Evolutionary conservation across 164 flowering plant genomes (phyloP).

Genomic region (Berberis thunbergii): DNA sequence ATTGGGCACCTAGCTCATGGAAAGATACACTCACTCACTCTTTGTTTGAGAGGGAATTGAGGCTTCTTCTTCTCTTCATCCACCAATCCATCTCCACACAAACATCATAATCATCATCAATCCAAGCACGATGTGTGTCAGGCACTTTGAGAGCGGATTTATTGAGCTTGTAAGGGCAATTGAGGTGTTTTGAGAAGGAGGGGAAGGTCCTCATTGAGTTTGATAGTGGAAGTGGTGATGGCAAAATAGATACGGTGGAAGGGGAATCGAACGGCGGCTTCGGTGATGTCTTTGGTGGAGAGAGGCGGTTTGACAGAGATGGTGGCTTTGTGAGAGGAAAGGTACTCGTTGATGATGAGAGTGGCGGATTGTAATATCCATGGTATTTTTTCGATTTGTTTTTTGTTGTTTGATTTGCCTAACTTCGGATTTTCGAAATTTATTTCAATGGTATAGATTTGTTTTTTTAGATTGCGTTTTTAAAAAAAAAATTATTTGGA

Average conservation of each 20-base stretch:
- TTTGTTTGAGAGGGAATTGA: no score
- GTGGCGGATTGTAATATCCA: slow-evolving; percentile 23
- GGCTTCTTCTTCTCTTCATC: no score
- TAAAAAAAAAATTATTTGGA: no score
- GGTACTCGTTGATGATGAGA: slow-evolving; percentile 54
- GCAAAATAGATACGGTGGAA: slow-evolving; percentile 35
- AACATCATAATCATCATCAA: slow-evolving; percentile 5
- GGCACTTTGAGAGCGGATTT: slow-evolving; percentile 66
- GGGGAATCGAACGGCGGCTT: slow-evolving; percentile 39
- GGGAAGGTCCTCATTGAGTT: slow-evolving; percentile 63
- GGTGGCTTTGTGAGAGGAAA: slow-evolving; percentile 36
- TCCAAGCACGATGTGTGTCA: slow-evolving; percentile 77
- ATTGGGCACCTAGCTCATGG: no score
- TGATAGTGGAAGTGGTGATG: slow-evolving; percentile 10
- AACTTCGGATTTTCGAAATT: no score
- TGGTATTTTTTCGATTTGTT: no score
- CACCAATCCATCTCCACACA: no score
- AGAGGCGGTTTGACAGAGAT: slow-evolving; percentile 39
- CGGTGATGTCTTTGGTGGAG: slow-evolving; percentile 62
- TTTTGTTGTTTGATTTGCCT: no score
- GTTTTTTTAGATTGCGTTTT: no score
- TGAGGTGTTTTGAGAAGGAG: slow-evolving; percentile 35
- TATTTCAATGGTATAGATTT: no score
- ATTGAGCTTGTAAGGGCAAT: slow-evolving; percentile 62
- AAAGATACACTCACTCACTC: no score